A percentile compares a stretch with the other conserved stretches of the same genome.
These are phyloP conservation scores for Cryptosporidium ubiquitum DNA, from an alignment of 169 alveolate genomes.

Conservation along the genomic window DNA sequence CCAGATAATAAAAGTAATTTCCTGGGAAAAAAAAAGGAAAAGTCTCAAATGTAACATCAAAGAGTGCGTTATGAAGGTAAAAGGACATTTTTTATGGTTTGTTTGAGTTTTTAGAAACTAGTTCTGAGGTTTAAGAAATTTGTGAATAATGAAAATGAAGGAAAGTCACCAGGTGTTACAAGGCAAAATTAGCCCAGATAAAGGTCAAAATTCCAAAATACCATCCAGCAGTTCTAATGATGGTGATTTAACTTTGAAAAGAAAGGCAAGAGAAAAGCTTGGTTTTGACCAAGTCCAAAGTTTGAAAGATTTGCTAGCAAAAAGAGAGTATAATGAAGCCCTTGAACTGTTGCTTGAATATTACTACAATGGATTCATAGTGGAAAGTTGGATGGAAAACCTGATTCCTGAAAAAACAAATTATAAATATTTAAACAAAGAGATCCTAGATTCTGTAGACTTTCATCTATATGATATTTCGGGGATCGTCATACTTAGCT, in stretches of 20 bases:
- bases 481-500: constrained; percentile 41
- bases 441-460: not conserved
- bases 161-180: not conserved
- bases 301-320: not conserved
- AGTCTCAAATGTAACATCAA: not conserved
- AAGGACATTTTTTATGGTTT: not conserved
- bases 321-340: constrained; percentile 8
- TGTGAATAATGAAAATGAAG: not conserved
- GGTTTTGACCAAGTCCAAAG: not conserved
- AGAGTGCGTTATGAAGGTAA: not conserved
- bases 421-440: constrained; percentile 17
- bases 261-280: not conserved
- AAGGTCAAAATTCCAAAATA: not conserved
- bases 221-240: not conserved
- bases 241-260: not conserved
- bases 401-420: constrained; percentile 1
- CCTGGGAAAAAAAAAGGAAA: not conserved
- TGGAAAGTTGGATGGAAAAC: not conserved
- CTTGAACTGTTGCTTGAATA: constrained; percentile 6
- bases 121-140: not conserved
- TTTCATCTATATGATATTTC: constrained; percentile 48
- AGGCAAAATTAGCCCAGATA: not conserved
- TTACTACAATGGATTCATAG: constrained; percentile 24
- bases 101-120: no score
- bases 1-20: not conserved